Conservation (phyloP, 768 basidiomycete genomes). For the Fistulinella prunicolor region DNA sequence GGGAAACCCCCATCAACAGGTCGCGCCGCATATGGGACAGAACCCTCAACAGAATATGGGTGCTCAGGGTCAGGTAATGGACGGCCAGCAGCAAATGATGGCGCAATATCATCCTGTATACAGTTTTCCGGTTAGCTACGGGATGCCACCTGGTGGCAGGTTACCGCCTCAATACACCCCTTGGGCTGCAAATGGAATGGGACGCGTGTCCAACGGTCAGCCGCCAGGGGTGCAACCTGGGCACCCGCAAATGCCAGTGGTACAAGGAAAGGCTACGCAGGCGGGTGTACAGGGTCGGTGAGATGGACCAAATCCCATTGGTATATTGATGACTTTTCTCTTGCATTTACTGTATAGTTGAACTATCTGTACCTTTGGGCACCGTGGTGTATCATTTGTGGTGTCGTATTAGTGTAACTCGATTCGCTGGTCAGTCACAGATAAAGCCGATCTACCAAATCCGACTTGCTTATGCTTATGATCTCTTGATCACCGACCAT, state of each 20-base stretch:
- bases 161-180: slow-evolving; percentile 21
- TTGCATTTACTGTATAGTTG: slow-evolving; percentile 3
- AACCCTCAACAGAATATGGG: slow-evolving; percentile 29
- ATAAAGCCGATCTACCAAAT: slow-evolving; percentile 13
- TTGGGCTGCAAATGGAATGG: slow-evolving; percentile 21
- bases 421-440: slow-evolving; percentile 13
- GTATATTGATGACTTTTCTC: slow-evolving; percentile 4
- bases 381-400: slow-evolving; percentile 11
- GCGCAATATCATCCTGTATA: slow-evolving; percentile 31
- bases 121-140: slow-evolving; percentile 24
- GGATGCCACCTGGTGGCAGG: slow-evolving; percentile 14
- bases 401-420: slow-evolving; percentile 3
- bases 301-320: slow-evolving; percentile 5
- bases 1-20: slow-evolving; percentile 27
- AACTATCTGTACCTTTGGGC: slow-evolving; percentile 9
- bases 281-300: slow-evolving; percentile 35
- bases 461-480: neutral
- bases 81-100: slow-evolving; percentile 30
- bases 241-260: slow-evolving; percentile 29
- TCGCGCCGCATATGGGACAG: slow-evolving; percentile 23
- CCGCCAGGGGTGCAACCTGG: slow-evolving; percentile 28
- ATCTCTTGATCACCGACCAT: slow-evolving; percentile 18
- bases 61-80: slow-evolving; percentile 22
- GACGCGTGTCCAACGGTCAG: slow-evolving; percentile 28
- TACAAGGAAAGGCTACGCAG: slow-evolving; percentile 32